Evolutionary conservation across 495 filamentous ascomycete species (phyloP), one percentile per base, ranked within the genome.

Genomic region (Penicillium coprophilum): DNA sequence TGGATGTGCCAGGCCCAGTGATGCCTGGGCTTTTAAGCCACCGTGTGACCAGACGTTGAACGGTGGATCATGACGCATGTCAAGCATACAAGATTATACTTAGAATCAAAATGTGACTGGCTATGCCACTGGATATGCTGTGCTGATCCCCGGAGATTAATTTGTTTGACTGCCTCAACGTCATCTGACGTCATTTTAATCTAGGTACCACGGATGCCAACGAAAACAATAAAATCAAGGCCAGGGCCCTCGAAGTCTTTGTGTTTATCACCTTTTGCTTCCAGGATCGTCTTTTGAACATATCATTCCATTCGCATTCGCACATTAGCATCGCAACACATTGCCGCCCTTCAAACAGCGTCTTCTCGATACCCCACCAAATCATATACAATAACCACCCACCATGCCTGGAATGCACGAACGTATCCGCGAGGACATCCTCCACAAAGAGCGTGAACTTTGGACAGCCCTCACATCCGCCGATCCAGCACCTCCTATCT

Each of bases 391-490:
- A 34, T 10, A 20, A 23, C 24, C 5, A 19, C 15, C 55, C 56
- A 64, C 23, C 47, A 72, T 77, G 73, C 64, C 71, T 13, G 51
- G 66, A 19, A 78, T 78, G 51, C 70, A 77, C 69, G 75, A 78
- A 15, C 73, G 75, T 19, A 78, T 77, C 61, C 69, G 69, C 48
- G 58, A 76, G 12, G 75, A 78, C 53, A 60, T 78, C 28, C 56
- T 71, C 50, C 56, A 58, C 57, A 72, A 74, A 51, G 74, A 76
- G 59, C 73, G 66, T 23, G 63, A 66, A 0, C 69, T 79, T 7
- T 79, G 76, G 76, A 75, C 74, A 2, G 72, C 74, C 2, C 63
- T 78, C 9, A 77, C 74, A 6, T 77, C 74, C 0, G 74, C 74
- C 19, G 71, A 75, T 50, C 74, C 75, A 0, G 74, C 61, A 13